A percentile compares a stretch with the other conserved stretches of the same genome.
phyloP scores from a whole-genome alignment of 306 rosid genomes.

The Cicer bijugum region DNA sequence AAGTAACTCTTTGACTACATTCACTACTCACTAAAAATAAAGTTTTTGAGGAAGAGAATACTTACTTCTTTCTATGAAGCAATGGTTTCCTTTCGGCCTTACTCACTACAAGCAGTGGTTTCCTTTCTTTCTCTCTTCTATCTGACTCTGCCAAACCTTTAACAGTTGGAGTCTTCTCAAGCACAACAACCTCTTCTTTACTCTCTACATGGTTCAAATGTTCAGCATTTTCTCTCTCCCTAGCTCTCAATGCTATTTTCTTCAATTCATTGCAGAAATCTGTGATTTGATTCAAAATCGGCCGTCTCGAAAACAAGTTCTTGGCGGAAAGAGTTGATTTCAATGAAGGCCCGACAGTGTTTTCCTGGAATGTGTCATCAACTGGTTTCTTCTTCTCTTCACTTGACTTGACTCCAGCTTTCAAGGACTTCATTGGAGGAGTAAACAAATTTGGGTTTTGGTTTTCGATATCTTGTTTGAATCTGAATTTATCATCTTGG shows the following conservation, averaged over 20 bases:
- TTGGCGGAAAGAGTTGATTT: constrained; percentile 78
- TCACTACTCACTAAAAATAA: neutral
- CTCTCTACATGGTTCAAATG: constrained; percentile 40
- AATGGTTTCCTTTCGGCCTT: constrained; percentile 52
- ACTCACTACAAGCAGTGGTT: constrained; percentile 61
- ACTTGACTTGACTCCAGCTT: constrained; percentile 74
- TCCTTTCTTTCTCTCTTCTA: constrained; percentile 59
- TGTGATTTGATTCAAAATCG: constrained; percentile 80
- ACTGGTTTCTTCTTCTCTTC: constrained; percentile 61
- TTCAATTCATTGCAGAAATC: constrained; percentile 89
- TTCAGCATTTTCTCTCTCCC: constrained; percentile 67
- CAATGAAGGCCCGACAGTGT: constrained; percentile 55
- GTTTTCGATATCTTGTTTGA: constrained; percentile 69
- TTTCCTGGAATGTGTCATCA: constrained; percentile 48
- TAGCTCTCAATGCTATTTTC: constrained; percentile 60
- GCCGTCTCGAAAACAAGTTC: constrained; percentile 77
- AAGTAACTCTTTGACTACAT: neutral
- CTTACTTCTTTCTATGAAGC: constrained; percentile 66
- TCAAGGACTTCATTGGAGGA: constrained; percentile 58
- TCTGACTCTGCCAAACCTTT: constrained; percentile 53
- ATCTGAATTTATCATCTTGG: constrained; percentile 52
- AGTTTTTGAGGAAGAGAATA: constrained; percentile 15
- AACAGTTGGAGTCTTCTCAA: constrained; percentile 41
- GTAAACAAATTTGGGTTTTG: constrained; percentile 69
- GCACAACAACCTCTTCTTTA: constrained; percentile 45